Percentiles rank a stretch among this genome's conserved stretches.
These are phyloP conservation scores for Rhododendron kiyosumense DNA, from an alignment of 148 eudicot species.

Conservation along the genomic window DNA sequence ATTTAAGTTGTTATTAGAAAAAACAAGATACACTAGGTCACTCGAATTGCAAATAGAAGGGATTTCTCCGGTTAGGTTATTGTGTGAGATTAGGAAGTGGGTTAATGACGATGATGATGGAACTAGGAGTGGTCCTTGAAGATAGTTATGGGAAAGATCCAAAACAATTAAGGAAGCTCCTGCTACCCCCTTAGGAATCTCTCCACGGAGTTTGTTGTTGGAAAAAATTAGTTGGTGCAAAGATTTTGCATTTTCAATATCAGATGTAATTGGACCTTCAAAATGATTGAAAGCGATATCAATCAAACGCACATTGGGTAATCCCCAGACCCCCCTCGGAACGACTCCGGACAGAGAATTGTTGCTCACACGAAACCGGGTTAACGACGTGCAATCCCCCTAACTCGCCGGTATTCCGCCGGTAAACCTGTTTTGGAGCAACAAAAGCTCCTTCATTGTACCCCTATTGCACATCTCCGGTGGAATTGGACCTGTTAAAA, in stretches of 20 bases:
- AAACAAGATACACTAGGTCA: too few species aligned
- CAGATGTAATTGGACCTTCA: constrained; percentile 49
- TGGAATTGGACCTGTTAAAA: constrained; percentile 66
- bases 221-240: constrained; percentile 32
- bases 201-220: constrained; percentile 22
- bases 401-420: constrained; percentile 69
- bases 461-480: constrained; percentile 82
- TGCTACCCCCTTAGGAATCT: too few species aligned
- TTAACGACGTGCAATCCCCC: constrained; percentile 50
- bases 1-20: too few species aligned
- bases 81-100: too few species aligned
- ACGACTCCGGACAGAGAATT: constrained; percentile 67
- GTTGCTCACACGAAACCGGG: constrained; percentile 75
- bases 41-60: too few species aligned
- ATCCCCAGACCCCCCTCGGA: constrained; percentile 78
- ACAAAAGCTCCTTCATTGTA: constrained; percentile 50
- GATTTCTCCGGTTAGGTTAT: too few species aligned
- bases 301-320: constrained; percentile 52
- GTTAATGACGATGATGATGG: too few species aligned
- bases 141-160: too few species aligned
- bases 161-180: too few species aligned
- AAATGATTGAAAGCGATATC: constrained; percentile 57
- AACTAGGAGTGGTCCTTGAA: too few species aligned
- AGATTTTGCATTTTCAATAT: constrained; percentile 50
- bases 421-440: constrained; percentile 63